Evolutionary conservation across 805 yeast genomes (phyloP).

Genomic region (Metschnikowia orientalis): DNA sequence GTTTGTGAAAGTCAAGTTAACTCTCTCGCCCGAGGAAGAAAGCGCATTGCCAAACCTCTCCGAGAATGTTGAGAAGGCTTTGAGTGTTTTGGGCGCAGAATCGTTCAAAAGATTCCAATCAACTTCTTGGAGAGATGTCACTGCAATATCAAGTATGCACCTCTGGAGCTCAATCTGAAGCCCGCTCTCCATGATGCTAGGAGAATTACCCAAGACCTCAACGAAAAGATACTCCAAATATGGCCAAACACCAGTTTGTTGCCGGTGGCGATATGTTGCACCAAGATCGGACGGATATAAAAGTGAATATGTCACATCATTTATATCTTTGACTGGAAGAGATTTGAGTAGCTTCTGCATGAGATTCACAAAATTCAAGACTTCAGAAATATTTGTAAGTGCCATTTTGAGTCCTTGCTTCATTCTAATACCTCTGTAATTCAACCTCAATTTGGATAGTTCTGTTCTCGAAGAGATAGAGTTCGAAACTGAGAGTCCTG

Average conservation of each 20-base stretch:
- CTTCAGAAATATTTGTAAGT: slow-evolving; percentile 45
- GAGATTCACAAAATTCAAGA: slow-evolving; percentile 65
- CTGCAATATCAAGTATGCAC: slow-evolving; percentile 49
- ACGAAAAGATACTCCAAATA: slow-evolving; percentile 69
- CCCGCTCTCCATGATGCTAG: slow-evolving; percentile 27
- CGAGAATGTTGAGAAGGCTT: slow-evolving; percentile 17
- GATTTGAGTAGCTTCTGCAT: slow-evolving; percentile 41
- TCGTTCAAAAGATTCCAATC: slow-evolving; percentile 47
- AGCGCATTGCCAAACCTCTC: slow-evolving; percentile 22
- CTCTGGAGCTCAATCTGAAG: slow-evolving; percentile 47
- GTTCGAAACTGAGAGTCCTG: slow-evolving; percentile 10
- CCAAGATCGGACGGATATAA: slow-evolving; percentile 68
- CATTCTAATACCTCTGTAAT: slow-evolving; percentile 8
- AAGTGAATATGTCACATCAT: slow-evolving; percentile 21
- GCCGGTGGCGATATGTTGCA: slow-evolving; percentile 43
- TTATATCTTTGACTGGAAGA: slow-evolving; percentile 15
- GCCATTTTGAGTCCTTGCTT: slow-evolving; percentile 26
- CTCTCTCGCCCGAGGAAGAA: slow-evolving; percentile 13
- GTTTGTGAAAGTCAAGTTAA: slow-evolving; percentile 11
- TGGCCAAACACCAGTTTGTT: slow-evolving; percentile 64
- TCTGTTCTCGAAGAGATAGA: slow-evolving; percentile 8
- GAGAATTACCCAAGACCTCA: slow-evolving; percentile 58
- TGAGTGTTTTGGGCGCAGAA: slow-evolving; percentile 46
- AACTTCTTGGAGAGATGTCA: slow-evolving; percentile 30
- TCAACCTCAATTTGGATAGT: slow-evolving; percentile 7